phyloP scores from a whole-genome alignment of 2,329 filamentous ascomycete species.

The Clarireedia homoeocarpa region DNA sequence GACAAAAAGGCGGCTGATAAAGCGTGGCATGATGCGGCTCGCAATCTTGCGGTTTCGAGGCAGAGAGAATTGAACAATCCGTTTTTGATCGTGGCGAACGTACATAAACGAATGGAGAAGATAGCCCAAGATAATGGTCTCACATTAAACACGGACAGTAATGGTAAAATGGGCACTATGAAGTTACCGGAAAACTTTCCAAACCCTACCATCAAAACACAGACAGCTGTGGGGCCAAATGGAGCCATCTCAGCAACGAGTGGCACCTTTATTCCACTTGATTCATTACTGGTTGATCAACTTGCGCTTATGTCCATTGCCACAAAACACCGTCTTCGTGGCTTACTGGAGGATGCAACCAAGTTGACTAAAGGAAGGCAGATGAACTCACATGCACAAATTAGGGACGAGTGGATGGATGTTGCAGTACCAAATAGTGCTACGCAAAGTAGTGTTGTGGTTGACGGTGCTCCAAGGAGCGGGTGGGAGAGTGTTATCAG shows the following conservation, averaged over 20 bases:
- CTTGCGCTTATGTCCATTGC: slow-evolving; percentile 76
- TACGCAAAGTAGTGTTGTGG: slow-evolving; percentile 26
- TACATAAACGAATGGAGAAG: slow-evolving; percentile 42
- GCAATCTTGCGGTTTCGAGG: slow-evolving; percentile 42
- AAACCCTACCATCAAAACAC: slow-evolving; percentile 38
- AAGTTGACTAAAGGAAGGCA: slow-evolving; percentile 64
- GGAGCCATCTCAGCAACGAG: slow-evolving; percentile 54
- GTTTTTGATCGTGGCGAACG: slow-evolving; percentile 30
- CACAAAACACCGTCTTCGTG: slow-evolving; percentile 69
- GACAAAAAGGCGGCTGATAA: slow-evolving; percentile 57
- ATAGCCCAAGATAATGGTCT: slow-evolving; percentile 52
- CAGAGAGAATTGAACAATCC: slow-evolving; percentile 52
- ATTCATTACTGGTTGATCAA: slow-evolving; percentile 72
- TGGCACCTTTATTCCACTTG: slow-evolving; percentile 65
- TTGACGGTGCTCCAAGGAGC: slow-evolving; percentile 25
- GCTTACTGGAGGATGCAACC: slow-evolving; percentile 70
- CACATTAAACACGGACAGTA: slow-evolving; percentile 47
- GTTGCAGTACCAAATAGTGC: slow-evolving; percentile 48
- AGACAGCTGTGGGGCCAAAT: slow-evolving; percentile 52
- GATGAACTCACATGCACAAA: slow-evolving; percentile 68
- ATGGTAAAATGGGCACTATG: slow-evolving; percentile 40
- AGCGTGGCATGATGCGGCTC: slow-evolving; percentile 59
- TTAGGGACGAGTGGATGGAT: slow-evolving; percentile 69
- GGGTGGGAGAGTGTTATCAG: slow-evolving; percentile 43
- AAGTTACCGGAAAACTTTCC: slow-evolving; percentile 25